Base-by-base conservation (phyloP, 148 eudicot genomes). In the Spergularia marina region DNA sequence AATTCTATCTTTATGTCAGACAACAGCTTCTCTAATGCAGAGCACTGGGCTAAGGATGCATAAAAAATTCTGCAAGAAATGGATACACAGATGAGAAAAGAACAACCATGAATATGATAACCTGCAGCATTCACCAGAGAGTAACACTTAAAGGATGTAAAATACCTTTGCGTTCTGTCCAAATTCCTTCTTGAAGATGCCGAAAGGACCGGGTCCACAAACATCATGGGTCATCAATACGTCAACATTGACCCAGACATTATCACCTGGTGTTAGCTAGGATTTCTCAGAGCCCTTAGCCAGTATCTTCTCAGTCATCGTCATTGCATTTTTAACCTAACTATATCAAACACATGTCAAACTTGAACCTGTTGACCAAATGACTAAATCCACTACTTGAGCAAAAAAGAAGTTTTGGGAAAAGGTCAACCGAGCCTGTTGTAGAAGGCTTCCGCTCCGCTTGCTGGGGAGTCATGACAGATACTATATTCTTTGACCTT, bases 221-320 rank as follows among this genome's bases (percentile, higher is more conserved):
- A 95, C 94, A 86, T 95, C 98, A 87, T 95, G 98, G 55, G 97
- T 95, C 98, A 95, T 95, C 89, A 92, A 84, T 53, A 89, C 68
- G 85, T 95, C 98, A 73, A 95, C 94, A 80, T 95, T 84, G 57
- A 92, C 97, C 97, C 97, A 92, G 9, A 89, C 96, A 84, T 95
- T 95, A 34, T 95, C 98, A 74, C 97, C 94, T 17, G 98, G 98
- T 68, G 36, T 81, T 80, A 95, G 66, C 52, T 89, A 87, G 23
- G 87, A 34, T 83, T 77, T 94, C 85, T 90, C 90, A 21, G 97
- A 87, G 72, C 89, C 93, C 81, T 86, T 90, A 39, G 97, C 96
- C 73, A 94, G 47, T 67, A 94, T 90, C 85, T 94, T 94, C 84
- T 91, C 97, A 12, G 98, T 92, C 92, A 94, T 85, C 4, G 98